These are phyloP conservation scores for Knoxia roxburghii DNA, from an alignment of 257 asterid species.

Conservation along the genomic window DNA sequence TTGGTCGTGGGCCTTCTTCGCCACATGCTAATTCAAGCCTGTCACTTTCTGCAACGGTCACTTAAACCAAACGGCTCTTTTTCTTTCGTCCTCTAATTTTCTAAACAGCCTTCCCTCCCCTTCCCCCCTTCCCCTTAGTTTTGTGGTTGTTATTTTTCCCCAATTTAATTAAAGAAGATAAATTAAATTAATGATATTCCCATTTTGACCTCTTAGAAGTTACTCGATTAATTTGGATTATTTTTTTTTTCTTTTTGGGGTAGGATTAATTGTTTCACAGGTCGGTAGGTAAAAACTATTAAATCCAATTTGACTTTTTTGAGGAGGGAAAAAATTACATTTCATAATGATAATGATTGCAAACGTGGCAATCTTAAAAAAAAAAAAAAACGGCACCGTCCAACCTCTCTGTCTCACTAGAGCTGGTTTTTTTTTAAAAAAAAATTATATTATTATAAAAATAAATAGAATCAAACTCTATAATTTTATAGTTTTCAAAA, in stretches of 20 bases:
- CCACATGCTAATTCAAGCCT: constrained; percentile 18
- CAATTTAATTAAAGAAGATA: no score
- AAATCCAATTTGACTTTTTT: not conserved
- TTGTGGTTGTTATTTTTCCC: not conserved
- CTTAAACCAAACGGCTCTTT: constrained; percentile 30
- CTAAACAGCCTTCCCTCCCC: not conserved
- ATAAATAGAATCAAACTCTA: no score
- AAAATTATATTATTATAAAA: no score
- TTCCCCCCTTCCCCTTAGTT: not conserved
- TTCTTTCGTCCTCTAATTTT: not conserved
- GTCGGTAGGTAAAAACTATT: not conserved
- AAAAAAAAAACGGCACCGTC: not conserved
- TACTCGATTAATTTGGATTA: not conserved
- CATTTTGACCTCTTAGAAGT: no score
- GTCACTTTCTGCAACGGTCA: constrained; percentile 39
- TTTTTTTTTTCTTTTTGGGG: not conserved
- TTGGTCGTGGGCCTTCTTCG: constrained; percentile 22
- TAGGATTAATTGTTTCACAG: not conserved
- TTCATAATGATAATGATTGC: no score
- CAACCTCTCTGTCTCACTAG: no score
- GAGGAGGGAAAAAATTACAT: not conserved
- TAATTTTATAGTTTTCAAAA: no score
- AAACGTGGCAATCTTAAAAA: no score
- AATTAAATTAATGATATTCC: no score
- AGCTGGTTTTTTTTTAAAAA: no score